Evolutionary conservation across 345 rosid genomes (phyloP).

Genomic region (Gossypium longicalyx): DNA sequence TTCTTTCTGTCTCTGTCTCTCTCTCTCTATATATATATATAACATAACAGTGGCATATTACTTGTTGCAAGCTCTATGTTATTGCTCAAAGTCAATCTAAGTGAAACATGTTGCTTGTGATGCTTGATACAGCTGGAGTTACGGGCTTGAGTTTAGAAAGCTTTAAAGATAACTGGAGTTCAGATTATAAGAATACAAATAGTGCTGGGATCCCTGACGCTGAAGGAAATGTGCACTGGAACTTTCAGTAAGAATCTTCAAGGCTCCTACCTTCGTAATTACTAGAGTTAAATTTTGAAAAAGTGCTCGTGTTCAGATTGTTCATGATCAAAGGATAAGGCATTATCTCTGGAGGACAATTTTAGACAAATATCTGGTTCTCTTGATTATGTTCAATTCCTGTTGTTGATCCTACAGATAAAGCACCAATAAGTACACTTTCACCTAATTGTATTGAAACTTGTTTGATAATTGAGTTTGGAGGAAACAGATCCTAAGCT

Average conservation of each 20-base stretch:
- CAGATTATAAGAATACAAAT: conserved; percentile 86
- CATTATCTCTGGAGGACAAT: neutral
- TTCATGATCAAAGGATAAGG: conserved; percentile 4
- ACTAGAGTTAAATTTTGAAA: neutral
- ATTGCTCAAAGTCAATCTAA: conserved; percentile 3
- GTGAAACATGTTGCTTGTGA: conserved; percentile 16
- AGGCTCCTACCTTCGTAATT: neutral
- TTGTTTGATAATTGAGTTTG: neutral
- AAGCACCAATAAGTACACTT: neutral
- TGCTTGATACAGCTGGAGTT: conserved; percentile 61
- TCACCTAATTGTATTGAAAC: neutral
- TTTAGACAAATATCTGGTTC: neutral
- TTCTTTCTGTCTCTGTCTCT: neutral
- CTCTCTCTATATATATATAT: neutral
- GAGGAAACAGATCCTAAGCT: neutral
- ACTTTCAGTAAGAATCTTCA: conserved; percentile 65
- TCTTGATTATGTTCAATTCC: conserved; percentile 10
- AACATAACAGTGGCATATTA: neutral
- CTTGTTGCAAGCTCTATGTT: neutral
- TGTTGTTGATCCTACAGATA: neutral
- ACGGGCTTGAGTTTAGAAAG: conserved; percentile 79
- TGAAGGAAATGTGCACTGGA: conserved; percentile 71
- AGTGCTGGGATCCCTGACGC: conserved; percentile 92
- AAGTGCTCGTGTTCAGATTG: neutral
- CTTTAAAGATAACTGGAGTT: conserved; percentile 85